These are phyloP conservation scores for Ambrosia trifida DNA, from an alignment of 129 eudicot genomes.

Conservation along the genomic window DNA sequence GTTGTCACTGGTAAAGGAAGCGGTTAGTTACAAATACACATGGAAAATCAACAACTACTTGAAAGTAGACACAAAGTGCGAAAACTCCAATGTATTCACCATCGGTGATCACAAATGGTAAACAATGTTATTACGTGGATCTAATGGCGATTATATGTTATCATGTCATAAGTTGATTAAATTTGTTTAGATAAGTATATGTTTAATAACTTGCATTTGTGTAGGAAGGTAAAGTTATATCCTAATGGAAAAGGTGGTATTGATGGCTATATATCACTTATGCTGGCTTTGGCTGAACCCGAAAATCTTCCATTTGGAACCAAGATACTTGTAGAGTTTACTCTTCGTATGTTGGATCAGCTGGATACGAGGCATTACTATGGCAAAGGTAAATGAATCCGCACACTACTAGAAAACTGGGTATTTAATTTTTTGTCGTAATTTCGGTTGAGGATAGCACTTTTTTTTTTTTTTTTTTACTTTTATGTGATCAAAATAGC, in stretches of 20 bases:
- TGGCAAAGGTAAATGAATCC: constrained; percentile 38
- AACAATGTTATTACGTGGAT: not conserved
- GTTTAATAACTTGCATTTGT: not conserved
- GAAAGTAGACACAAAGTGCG: constrained; percentile 21
- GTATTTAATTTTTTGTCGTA: too few relatives aligned
- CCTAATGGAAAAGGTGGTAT: constrained; percentile 51
- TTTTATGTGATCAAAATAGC: too few relatives aligned
- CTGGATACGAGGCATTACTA: constrained; percentile 33
- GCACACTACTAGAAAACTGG: not conserved
- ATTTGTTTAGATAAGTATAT: too few relatives aligned
- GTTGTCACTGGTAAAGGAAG: constrained; percentile 50
- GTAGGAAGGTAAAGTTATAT: constrained; percentile 52
- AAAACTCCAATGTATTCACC: constrained; percentile 44
- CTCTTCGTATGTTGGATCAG: constrained; percentile 55
- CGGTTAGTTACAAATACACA: constrained; percentile 42
- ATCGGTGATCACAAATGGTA: constrained; percentile 62
- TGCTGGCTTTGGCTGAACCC: constrained; percentile 49
- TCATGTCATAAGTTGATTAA: not conserved
- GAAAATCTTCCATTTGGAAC: constrained; percentile 38
- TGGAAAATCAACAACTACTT: constrained; percentile 57
- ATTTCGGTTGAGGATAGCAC: too few relatives aligned
- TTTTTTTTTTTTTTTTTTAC: too few relatives aligned
- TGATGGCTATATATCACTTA: constrained; percentile 38
- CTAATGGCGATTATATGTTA: not conserved
- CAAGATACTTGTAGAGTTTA: constrained; percentile 48